Base-by-base conservation (phyloP, 2,329 filamentous ascomycete genomes). In the Tolypocladium tropicale region DNA sequence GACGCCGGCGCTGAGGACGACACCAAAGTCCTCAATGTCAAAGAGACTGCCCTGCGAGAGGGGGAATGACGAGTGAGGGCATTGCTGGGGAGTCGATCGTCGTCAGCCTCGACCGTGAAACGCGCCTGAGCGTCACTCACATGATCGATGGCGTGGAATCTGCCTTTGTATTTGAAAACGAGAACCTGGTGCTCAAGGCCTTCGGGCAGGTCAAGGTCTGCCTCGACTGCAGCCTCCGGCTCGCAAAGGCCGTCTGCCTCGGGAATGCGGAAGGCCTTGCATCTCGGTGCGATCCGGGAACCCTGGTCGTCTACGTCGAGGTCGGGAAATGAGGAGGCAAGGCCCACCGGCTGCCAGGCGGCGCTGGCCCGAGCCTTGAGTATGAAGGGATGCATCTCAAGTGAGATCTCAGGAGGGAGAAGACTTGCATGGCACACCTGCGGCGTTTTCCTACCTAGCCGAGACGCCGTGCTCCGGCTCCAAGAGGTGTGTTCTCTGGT, bases 21-120 rank as follows among this genome's bases (percentile, higher is more conserved):
- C 71, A 0, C 86, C 85, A 64, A 88, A 89, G 58, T 89, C 86
- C 61, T 89, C 86, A 62, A 89, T 88, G 55, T 89, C 86, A 57
- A 88, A 88, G 0, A 84, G 74, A 0, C 70, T 78, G 0, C 82
- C 84, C 48, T 80, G 76, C 0, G 84, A 86, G 1, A 89, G 75
- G 0, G 86, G 85, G 56, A 80, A 89, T 0, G 84, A 79, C 1
- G 80, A 82, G 61, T 89, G 86, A 1, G 86, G 86, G 57, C 86
- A 89, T 75, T 78, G 74, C 83, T 86, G 58, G 10, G 9, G 9
- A 21, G 3, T 11, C 9, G 9, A 43, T 9, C 12, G 36, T 54
- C 49, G 36, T 54, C 49, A 55, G 51, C 52, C n/a, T 61, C 58
- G 41, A 52, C 36, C 28, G 30, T 32, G 18, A 6, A n/a, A 37